Evolutionary conservation across 176 grass and related monocot species (phyloP), one percentile per base, ranked within the genome.

Genomic region (Cenchrus americanus): DNA sequence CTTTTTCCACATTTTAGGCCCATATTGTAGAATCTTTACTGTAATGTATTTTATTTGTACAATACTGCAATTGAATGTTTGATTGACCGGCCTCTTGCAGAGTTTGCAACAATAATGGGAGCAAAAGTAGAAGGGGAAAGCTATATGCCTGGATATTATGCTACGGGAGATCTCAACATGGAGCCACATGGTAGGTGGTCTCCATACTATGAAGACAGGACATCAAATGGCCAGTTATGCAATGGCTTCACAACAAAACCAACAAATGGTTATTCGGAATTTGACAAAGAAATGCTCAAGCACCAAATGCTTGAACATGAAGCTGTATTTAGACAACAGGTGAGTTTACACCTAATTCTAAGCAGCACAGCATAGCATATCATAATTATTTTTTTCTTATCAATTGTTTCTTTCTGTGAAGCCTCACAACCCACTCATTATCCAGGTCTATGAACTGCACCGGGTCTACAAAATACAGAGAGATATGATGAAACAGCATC

Each of bases 361-460:
- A 75, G 42, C 34, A 42, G 14, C 32, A 63, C 47, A 51, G 2
- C 8, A 66, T 8, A 65, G 10, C 49, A 69, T 44, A 60, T 34
- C 27, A 34, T 44, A 44, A 44, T 44, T 6, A 44, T 44, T 3
- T 22, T 57, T 27, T 55, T 24, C 52, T 19, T 22, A 42, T 71
- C 14, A 49, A 69, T 3, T 51, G 65, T 86, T 82, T 73, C 65
- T 65, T 47, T 78, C 71, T 64, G 62, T 77, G 69, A 75, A 68
- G 24, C 71, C 62, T 83, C 62, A 87, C 41, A 63, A 27, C 34
- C 51, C 66, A 49, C 58, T 81, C 57, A 43, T 47, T 40, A 62
- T 95, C 73, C 68, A 99, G 96, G 96, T 99, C n/a, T 91, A 86
- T 87, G 96, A 99, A 88, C 88, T 99, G 86, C 96, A 99, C 71